phyloP scores from a whole-genome alignment of 257 asterid genomes.

The Nicotiana tomentosiformis region DNA sequence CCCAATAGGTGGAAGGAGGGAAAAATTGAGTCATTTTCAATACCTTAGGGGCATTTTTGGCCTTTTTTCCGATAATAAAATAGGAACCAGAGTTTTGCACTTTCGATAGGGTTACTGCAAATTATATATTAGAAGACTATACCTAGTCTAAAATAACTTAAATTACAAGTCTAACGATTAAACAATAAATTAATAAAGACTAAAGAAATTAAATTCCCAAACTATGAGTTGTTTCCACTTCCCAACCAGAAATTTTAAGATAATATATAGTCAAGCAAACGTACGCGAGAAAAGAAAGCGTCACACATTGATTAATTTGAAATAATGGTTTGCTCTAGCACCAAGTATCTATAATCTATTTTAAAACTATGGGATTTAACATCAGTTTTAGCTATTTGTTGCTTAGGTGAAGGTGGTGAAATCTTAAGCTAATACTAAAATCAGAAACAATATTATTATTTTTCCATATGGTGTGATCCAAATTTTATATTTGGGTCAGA shows the following conservation, averaged over 20 bases:
- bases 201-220: background rate
- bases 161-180: background rate
- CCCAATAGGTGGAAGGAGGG: too few relatives aligned
- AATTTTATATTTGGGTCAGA: background rate
- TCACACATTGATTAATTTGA: background rate
- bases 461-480: background rate
- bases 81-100: too few relatives aligned
- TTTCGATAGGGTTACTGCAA: too few relatives aligned
- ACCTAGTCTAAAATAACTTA: background rate
- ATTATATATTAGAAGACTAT: too few relatives aligned
- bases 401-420: background rate
- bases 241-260: background rate
- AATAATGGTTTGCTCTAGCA: background rate
- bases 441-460: background rate
- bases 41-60: too few relatives aligned
- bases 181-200: background rate
- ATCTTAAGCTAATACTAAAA: background rate
- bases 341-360: too few relatives aligned
- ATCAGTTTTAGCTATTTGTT: background rate
- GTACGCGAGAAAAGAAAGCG: background rate
- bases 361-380: background rate
- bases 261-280: background rate
- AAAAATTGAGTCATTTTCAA: too few relatives aligned
- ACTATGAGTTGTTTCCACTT: background rate
- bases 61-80: too few relatives aligned